A percentile compares a stretch with the other conserved stretches of the same genome.
Conservation (phyloP, 129 eudicot genomes). For the Oenanthe sinensis region DNA sequence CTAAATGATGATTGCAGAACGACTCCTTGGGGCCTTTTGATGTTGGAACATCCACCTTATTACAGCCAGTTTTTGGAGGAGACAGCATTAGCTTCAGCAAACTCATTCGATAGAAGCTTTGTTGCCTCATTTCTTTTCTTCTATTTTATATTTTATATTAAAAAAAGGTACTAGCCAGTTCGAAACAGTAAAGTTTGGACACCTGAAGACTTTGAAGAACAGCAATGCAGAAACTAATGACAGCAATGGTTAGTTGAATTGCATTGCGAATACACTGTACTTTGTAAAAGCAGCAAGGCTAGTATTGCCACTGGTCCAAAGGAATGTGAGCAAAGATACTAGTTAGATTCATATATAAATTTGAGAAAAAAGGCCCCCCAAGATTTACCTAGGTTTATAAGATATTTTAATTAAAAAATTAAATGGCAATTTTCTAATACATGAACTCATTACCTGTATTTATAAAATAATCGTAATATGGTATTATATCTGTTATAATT, state of each 20-base stretch:
- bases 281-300: background rate
- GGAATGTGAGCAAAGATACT: background rate
- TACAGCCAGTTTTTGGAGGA: constrained; percentile 20
- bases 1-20: constrained; percentile 27
- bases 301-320: background rate
- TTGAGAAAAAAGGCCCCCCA: too few relatives aligned
- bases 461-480: too few relatives aligned
- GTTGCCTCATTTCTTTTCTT: background rate
- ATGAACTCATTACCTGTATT: too few relatives aligned
- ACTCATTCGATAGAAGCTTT: constrained; percentile 14
- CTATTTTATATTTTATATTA: background rate
- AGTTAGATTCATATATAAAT: background rate
- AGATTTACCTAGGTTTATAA: too few relatives aligned
- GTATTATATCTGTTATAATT: too few relatives aligned
- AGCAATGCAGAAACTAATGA: constrained; percentile 1
- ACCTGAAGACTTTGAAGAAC: constrained; percentile 1
- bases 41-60: constrained; percentile 27
- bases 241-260: background rate
- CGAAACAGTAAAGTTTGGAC: constrained; percentile 11
- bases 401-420: too few relatives aligned
- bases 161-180: background rate
- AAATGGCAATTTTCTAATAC: too few relatives aligned
- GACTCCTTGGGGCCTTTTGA: constrained; percentile 56
- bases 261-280: background rate
- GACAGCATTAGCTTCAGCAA: constrained; percentile 20